phyloP scores from a whole-genome alignment of 345 rosid genomes.

The Raphanus sativus region DNA sequence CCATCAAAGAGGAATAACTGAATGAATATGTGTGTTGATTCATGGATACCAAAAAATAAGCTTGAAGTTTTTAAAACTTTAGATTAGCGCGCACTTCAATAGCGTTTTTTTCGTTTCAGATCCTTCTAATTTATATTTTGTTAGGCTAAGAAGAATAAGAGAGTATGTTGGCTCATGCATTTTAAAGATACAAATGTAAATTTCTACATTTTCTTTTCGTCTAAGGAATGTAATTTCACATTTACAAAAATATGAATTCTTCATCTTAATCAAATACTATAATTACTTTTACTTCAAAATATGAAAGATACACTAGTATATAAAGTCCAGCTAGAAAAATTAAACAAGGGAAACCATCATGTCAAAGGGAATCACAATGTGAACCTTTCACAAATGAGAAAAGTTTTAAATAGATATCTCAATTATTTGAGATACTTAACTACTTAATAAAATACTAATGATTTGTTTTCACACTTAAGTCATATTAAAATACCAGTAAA shows the following conservation, averaged over 20 bases:
- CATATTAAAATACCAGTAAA: background rate
- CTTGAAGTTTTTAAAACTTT: background rate
- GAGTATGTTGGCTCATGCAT: background rate
- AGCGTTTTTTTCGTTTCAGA: background rate
- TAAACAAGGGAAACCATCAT: background rate
- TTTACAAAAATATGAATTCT: background rate
- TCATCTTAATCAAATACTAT: background rate
- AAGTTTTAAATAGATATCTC: background rate
- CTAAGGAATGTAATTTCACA: background rate
- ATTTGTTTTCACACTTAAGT: background rate
- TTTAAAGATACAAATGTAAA: background rate
- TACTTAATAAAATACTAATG: background rate
- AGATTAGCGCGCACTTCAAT: background rate
- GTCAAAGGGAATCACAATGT: background rate
- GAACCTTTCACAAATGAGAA: background rate
- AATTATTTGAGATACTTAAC: background rate
- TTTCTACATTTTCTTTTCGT: background rate
- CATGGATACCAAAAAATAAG: background rate
- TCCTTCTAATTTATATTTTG: background rate
- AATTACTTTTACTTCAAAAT: background rate
- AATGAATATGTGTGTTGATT: background rate
- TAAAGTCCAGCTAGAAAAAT: background rate
- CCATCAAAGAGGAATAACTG: slow-evolving; percentile 24
- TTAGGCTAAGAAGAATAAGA: background rate
- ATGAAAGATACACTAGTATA: background rate